Conservation (phyloP, 2,329 filamentous ascomycete species). For the Fusarium austroafricanum region DNA sequence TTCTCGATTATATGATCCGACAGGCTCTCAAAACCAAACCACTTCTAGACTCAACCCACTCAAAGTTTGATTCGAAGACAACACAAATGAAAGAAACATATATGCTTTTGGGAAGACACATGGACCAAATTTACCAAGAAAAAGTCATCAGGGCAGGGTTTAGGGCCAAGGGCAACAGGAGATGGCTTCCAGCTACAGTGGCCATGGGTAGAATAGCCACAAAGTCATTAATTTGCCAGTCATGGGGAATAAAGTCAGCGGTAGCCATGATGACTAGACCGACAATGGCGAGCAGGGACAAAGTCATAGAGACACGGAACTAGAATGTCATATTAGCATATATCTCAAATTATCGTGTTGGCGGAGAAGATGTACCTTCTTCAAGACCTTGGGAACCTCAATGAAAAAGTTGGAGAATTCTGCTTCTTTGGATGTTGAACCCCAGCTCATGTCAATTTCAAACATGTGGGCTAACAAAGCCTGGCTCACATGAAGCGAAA, state of each 20-base stretch:
- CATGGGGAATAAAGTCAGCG: slow-evolving; percentile 71
- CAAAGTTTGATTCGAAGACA: not conserved
- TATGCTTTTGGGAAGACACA: slow-evolving; percentile 10
- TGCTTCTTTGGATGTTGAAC: slow-evolving; percentile 84
- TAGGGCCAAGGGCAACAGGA: slow-evolving; percentile 77
- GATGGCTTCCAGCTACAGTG: slow-evolving; percentile 75
- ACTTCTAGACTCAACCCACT: slow-evolving; percentile 12
- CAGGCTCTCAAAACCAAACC: not conserved
- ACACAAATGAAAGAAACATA: not conserved
- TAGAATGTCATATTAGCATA: slow-evolving; percentile 45
- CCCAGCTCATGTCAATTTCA: slow-evolving; percentile 87
- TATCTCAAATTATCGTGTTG: slow-evolving; percentile 44
- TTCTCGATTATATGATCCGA: not conserved
- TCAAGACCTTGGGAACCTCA: slow-evolving; percentile 82
- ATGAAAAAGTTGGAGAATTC: slow-evolving; percentile 87
- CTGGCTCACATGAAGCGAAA: slow-evolving; percentile 83
- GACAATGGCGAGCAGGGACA: slow-evolving; percentile 67
- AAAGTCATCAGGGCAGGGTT: slow-evolving; percentile 87
- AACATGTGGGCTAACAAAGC: slow-evolving; percentile 86
- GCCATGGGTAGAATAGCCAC: slow-evolving; percentile 82
- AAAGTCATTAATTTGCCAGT: slow-evolving; percentile 76
- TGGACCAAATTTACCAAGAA: slow-evolving; percentile 66
- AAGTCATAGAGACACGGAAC: slow-evolving; percentile 79
- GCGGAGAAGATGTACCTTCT: slow-evolving; percentile 71
- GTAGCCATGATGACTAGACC: slow-evolving; percentile 74